These are phyloP conservation scores for Albatrellus sp. DNA, from an alignment of 1,284 basidiomycete species.

Conservation along the genomic window DNA sequence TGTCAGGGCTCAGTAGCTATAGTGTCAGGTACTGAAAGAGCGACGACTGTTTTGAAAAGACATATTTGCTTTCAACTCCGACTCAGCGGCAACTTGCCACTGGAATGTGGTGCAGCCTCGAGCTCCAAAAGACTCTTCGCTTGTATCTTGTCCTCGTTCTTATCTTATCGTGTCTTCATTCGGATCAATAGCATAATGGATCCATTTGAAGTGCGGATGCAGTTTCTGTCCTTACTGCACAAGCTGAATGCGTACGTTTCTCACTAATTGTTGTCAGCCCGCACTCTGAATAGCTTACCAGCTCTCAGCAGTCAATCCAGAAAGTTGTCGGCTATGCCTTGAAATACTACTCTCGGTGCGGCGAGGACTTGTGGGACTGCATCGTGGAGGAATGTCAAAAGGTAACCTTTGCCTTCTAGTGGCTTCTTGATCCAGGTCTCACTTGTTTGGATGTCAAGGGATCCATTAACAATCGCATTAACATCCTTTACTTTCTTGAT, in stretches of 20 bases:
- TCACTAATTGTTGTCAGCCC: conserved; percentile 8
- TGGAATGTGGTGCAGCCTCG: no score
- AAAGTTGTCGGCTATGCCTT: conserved; percentile 81
- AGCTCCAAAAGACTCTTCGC: no score
- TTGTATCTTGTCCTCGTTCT: no score
- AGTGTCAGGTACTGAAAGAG: no score
- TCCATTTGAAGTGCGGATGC: conserved; percentile 83
- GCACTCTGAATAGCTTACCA: conserved; percentile 23
- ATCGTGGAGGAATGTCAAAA: conserved; percentile 83
- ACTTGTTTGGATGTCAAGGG: conserved; percentile 35
- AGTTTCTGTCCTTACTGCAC: conserved; percentile 64
- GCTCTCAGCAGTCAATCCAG: conserved; percentile 82
- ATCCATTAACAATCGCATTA: conserved; percentile 82
- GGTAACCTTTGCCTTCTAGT: conserved; percentile 25
- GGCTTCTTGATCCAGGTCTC: neutral
- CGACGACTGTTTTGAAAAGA: no score
- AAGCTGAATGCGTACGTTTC: conserved; percentile 67
- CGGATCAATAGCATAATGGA: conserved; percentile 41
- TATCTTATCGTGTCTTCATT: neutral
- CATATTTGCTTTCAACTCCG: no score
- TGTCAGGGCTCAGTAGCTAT: no score
- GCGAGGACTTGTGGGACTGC: conserved; percentile 92
- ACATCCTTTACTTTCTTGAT: conserved; percentile 88
- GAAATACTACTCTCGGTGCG: conserved; percentile 72
- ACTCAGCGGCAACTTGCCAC: no score